phyloP scores from a whole-genome alignment of 768 basidiomycete genomes.

The Boletus vinaceobasis region DNA sequence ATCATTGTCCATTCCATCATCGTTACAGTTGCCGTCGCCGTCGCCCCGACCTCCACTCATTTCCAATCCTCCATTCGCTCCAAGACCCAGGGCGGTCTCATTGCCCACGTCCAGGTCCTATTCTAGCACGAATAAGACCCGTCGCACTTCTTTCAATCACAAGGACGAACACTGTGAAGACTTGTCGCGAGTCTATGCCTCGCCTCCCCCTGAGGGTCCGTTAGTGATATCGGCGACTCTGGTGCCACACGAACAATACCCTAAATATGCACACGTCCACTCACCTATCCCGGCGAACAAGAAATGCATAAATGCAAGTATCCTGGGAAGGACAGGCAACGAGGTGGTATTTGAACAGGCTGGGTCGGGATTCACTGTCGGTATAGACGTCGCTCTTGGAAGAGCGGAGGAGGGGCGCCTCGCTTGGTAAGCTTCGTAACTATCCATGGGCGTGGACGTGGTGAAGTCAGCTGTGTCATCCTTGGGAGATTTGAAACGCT shows the following conservation, averaged over 20 bases:
- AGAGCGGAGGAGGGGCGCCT: slow-evolving; percentile 32
- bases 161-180: slow-evolving; percentile 25
- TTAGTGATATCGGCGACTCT: slow-evolving; percentile 16
- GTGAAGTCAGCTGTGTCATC: background rate
- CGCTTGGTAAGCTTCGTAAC: slow-evolving; percentile 23
- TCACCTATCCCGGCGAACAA: slow-evolving; percentile 14
- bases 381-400: slow-evolving; percentile 31
- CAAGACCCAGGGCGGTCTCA: slow-evolving; percentile 27
- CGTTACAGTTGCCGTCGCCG: background rate
- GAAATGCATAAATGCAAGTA: slow-evolving; percentile 9
- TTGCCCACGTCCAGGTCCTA: slow-evolving; percentile 13
- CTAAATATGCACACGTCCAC: slow-evolving; percentile 29
- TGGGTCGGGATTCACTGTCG: slow-evolving; percentile 27
- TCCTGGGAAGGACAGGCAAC: slow-evolving; percentile 13
- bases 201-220: slow-evolving; percentile 29
- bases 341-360: slow-evolving; percentile 27
- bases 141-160: slow-evolving; percentile 15
- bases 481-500: slow-evolving; percentile 1
- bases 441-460: background rate
- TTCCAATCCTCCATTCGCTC: slow-evolving; percentile 9
- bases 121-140: slow-evolving; percentile 5
- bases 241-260: slow-evolving; percentile 21
- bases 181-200: slow-evolving; percentile 29
- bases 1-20: slow-evolving; percentile 11
- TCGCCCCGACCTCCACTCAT: slow-evolving; percentile 10